Evolutionary conservation across 768 basidiomycete species (phyloP), one percentile per base, ranked within the genome.

Genomic region (Candolleomyces aberdarensis): DNA sequence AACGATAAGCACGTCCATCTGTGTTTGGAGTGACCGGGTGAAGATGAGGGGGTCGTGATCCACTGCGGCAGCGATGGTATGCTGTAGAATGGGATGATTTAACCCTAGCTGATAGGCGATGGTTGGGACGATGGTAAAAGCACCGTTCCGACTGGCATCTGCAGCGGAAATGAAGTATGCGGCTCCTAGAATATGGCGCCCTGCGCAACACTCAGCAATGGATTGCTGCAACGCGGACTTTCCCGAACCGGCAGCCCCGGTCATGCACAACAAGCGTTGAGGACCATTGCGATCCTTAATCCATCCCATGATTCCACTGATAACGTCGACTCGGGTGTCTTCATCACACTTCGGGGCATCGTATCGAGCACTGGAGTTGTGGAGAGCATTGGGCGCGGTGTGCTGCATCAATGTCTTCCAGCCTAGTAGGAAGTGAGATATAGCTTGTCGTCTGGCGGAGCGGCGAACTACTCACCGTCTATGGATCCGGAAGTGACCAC

Each of bases 21-120:
- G 58, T 9, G 9, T 32, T 15, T 41, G n/a, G 11, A 52, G 46
- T 26, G 19, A 11, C 11, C 22, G 31, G 5, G 15, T 7, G 40
- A 59, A 44, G 6, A 59, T 20, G 15, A 29, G 14, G 13, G 39
- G 44, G 20, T 53, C 50, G 11, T 13, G 39, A 9, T 15, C 4
- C 6, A 53, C 32, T 11, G 40, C 22, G 3, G 11, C 14, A 3
- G 22, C 5, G 5, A 59, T 59, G 46, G 9, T 10, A 20, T 13
- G 19, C 15, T 39, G 46, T 11, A 48, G 7, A 10, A 39, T 29
- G 20, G 46, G 47, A n/a, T 26, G 26, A 3, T 13, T 31, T n/a
- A 50, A 36, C 14, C 17, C 31, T 5, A 59, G 36, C 29, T 59
- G 58, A 32, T 59, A 59, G 17, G 58, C 58, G 20, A 59, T 20